A percentile compares a stretch with the other conserved stretches of the same genome.
Conservation (phyloP, 1,284 basidiomycete species). For the Meira miltonrushii region DNA sequence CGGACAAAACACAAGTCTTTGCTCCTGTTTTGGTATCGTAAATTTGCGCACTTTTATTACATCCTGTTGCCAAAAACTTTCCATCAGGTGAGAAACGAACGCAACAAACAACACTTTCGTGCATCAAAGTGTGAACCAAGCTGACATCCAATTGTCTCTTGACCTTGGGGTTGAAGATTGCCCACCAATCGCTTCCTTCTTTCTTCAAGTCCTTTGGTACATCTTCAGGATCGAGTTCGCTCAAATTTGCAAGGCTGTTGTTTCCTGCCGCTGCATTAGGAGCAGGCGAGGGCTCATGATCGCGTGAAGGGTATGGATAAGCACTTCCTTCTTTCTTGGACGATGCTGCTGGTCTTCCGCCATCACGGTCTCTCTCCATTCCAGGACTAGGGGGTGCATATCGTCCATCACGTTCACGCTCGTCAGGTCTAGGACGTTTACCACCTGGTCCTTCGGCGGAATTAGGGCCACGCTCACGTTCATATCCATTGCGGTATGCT, state of each 20-base stretch:
- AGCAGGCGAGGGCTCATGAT: conserved; percentile 13
- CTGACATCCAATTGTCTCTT: conserved; percentile 79
- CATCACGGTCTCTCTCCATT: conserved; percentile 1
- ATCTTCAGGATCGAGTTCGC: conserved; percentile 45
- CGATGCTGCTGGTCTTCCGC: background rate
- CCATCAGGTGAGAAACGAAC: conserved; percentile 85
- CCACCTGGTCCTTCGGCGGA: background rate
- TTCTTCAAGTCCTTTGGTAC: conserved; percentile 61
- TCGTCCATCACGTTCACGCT: conserved; percentile 1
- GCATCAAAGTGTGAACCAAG: conserved; percentile 81
- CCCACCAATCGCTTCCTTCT: conserved; percentile 90
- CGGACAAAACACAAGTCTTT: conserved; percentile 64
- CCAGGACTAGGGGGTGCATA: conserved; percentile 6
- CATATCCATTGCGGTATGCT: conserved; percentile 34
- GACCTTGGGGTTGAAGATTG: conserved; percentile 80
- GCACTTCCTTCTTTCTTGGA: conserved; percentile 3
- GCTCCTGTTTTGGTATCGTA: conserved; percentile 78
- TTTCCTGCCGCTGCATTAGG: conserved; percentile 40
- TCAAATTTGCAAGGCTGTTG: conserved; percentile 40
- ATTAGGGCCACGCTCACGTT: conserved; percentile 41
- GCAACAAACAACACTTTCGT: conserved; percentile 87
- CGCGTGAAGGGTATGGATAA: conserved; percentile 5
- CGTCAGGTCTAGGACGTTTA: conserved; percentile 5
- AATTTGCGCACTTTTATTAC: conserved; percentile 83
- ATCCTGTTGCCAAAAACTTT: conserved; percentile 80